Evolutionary conservation across 2,329 filamentous ascomycete species (phyloP), one percentile per base, ranked within the genome.

Genomic region (Tolypocladium ophioglossoides): DNA sequence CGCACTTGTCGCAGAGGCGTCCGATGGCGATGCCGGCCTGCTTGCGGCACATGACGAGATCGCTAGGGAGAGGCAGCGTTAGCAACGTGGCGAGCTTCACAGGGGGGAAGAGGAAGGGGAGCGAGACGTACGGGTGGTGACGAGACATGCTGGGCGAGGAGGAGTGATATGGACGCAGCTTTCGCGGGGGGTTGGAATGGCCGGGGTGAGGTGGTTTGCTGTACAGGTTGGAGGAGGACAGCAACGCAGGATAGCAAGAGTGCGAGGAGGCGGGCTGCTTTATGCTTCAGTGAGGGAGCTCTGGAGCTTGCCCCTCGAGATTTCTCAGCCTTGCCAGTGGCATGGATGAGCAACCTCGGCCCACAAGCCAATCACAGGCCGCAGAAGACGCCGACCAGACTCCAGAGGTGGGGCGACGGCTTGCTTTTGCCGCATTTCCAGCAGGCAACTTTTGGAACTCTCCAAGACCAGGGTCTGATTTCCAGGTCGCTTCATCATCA

Each of bases 1-100:
- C 94, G 79, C 94, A 99, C 77, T 99, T 99, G 78, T 99, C 94
- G 81, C 94, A 99, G 69, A 99, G 89, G 55, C 94, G 91, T 70
- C 94, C 94, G 81, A 99, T 96, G 66, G 91, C 89, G 70, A 97
- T 96, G 74, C 94, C 94, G 57, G 92, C 80, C 72, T 96, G 92
- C 78, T 99, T 99, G 77, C 92, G 91, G 83, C 94, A 99, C 92
- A 97, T 97, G 65, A 99, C 94, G 63, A 99, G 86, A 78, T 99
- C 94, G 72, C 86, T 89, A 48, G 16, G 34, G 39, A 41, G n/a
- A 24, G 64, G 70, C 63, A 70, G 70, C 55, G 47, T 48, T 8
- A 38, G 40, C 7, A 22, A 24, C 44, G 20, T 53, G 47, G 50
- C 37, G 37, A 37, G 54, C 46, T 51, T 38, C 49, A 32, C 27